Evolutionary conservation across 1,284 basidiomycete genomes (phyloP), one percentile per base, ranked within the genome.

Genomic region (Leccinum pachyderme): DNA sequence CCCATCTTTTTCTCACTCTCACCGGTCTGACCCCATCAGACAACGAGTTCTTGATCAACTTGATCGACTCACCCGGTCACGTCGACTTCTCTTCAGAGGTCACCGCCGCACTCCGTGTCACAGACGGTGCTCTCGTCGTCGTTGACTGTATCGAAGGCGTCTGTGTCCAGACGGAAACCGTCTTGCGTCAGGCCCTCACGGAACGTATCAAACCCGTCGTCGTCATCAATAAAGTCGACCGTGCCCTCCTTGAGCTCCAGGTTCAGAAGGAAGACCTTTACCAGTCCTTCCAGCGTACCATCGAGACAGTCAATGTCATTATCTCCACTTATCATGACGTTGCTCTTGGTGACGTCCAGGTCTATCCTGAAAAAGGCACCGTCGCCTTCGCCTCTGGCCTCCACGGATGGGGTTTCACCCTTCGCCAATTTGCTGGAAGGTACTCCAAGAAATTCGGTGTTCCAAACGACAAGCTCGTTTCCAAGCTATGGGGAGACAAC

Each of bases 61-160:
- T 99, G 80, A 99, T 99, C 81, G 96, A 99, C 78, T 98, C 96
- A 18, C 96, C 97, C 61, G 96, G 97, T 73, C 96, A 99, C 86
- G 96, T 99, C 74, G 96, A 99, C 77, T 99, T 99, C 84, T 99
- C 97, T 51, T 99, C 97, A 52, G 97, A 99, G 78, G 97, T 99
- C 68, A 99, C 97, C 12, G 97, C 97, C 62, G 97, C 97, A 64
- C 93, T 99, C 73, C 97, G 97, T 83, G 97, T 99, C 72, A 99
- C 97, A 63, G 97, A 99, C 68, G 97, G 93, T 81, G 93, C 93
- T 57, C 88, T 98, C 64, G 95, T 98, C 70, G 97, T 99, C 73
- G 97, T 99, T 72, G 97, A 99, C 80, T 97, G 94, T 79, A 90
- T 99, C 72, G 97, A 99, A 76, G 97, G 97, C 83, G 97, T 99